Evolutionary conservation across 2,329 filamentous ascomycete species (phyloP).

Genomic region (Epichloe baconii): DNA sequence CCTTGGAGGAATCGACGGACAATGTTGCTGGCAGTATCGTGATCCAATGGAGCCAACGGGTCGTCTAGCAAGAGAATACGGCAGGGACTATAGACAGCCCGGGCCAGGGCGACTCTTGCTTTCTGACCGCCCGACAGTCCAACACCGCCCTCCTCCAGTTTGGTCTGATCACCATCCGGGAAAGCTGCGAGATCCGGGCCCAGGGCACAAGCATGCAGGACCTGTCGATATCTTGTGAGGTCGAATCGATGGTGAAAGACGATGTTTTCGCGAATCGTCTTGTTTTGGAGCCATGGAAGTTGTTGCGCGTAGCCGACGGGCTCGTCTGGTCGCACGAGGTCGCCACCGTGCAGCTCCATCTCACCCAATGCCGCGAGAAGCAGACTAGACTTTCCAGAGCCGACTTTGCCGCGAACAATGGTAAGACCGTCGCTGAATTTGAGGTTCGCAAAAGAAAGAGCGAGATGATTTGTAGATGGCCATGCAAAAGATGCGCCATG

Average conservation of each 20-base stretch:
- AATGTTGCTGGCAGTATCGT: conserved; percentile 47
- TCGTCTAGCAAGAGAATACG: conserved; percentile 48
- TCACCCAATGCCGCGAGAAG: conserved; percentile 47
- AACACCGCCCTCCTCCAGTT: conserved; percentile 49
- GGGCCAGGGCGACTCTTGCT: conserved; percentile 48
- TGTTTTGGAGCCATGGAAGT: conserved; percentile 52
- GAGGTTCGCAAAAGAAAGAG: conserved; percentile 34
- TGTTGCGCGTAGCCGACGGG: conserved; percentile 45
- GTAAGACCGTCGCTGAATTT: conserved; percentile 37
- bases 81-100: conserved; percentile 46
- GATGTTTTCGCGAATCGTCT: conserved; percentile 52
- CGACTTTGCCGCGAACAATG: conserved; percentile 45
- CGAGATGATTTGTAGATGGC: conserved; percentile 50
- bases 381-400: conserved; percentile 48
- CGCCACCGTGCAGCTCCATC: conserved; percentile 50
- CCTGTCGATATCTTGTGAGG: conserved; percentile 39
- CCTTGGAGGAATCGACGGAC: conserved; percentile 49
- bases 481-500: conserved; percentile 62
- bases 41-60: conserved; percentile 49
- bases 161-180: conserved; percentile 41
- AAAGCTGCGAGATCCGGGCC: conserved; percentile 42
- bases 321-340: conserved; percentile 32
- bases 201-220: conserved; percentile 48
- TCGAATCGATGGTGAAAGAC: conserved; percentile 47
- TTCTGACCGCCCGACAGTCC: conserved; percentile 52